Percentiles rank a stretch among this genome's conserved stretches.
phyloP scores from a whole-genome alignment of 2,329 filamentous ascomycete species.

The Ceratocystis harringtonii region DNA sequence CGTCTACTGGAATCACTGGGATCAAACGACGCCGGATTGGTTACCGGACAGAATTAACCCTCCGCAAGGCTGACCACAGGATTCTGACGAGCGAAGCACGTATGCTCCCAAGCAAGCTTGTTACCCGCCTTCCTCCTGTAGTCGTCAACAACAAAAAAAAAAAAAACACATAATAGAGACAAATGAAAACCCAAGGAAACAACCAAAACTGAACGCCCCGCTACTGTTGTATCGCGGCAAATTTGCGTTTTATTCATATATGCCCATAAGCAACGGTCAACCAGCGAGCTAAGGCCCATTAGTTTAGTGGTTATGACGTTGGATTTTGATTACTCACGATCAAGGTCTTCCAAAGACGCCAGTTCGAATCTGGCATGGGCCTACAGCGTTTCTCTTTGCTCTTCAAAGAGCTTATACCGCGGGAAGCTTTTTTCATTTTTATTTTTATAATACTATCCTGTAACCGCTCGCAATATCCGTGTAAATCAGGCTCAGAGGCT shows the following conservation, averaged over 20 bases:
- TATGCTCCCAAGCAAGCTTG: too few relatives aligned
- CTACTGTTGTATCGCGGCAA: too few relatives aligned
- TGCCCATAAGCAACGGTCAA: neutral
- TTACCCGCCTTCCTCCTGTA: too few relatives aligned
- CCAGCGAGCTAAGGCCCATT: constrained; percentile 8
- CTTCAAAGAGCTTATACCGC: constrained; percentile 3
- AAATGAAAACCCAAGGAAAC: too few relatives aligned
- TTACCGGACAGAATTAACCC: too few relatives aligned
- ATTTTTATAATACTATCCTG: neutral
- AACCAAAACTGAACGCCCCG: too few relatives aligned
- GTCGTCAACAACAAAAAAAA: too few relatives aligned
- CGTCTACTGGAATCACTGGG: too few relatives aligned
- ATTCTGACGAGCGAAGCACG: too few relatives aligned
- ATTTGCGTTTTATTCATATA: neutral
- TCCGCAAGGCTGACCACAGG: too few relatives aligned
- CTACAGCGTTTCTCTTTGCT: neutral
- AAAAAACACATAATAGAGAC: too few relatives aligned
- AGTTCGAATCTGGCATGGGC: constrained; percentile 17
- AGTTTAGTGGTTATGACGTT: constrained; percentile 18
- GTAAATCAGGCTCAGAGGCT: neutral
- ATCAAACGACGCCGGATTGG: too few relatives aligned
- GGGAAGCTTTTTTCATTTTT: neutral
- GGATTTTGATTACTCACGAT: constrained; percentile 16
- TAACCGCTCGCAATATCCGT: neutral
- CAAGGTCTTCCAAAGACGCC: constrained; percentile 16